Evolutionary conservation across 495 filamentous ascomycete species (phyloP), one percentile per base, ranked within the genome.

Genomic region (Barbatosphaeria neglecta): DNA sequence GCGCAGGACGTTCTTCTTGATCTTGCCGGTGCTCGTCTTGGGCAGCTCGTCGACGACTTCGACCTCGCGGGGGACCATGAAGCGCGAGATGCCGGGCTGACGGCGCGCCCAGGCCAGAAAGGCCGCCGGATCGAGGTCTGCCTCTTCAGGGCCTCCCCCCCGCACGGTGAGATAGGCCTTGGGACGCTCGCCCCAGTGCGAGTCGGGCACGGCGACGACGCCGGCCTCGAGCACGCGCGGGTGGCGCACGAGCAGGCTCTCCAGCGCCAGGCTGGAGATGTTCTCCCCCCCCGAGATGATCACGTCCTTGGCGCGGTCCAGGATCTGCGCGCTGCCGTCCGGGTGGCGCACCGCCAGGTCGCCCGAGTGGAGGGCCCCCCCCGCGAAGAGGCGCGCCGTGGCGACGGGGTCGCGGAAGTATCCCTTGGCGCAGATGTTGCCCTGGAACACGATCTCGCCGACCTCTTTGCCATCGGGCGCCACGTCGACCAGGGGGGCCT

Each of bases 261-360:
- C 92, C 6, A 98, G 77, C 1, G 90, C 87, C 9, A 98, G 83
- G 2, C 86, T 92, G 9, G 87, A 94, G 45, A 98, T 97, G 58
- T 98, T 98, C 61, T 98, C 92, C 45, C 92, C 92, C 90, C 88
- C 92, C 51, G 87, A 94, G 49, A 98, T 98, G 43, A 98, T 97
- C 39, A 98, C 96, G 60, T 98, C 92, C 68, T 97, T 98, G 4
- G 86, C 86, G 28, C 92, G 75, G 62, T 98, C 92, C 50, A 93
- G 70, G 51, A 98, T 95, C 69, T 96, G 87, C 38, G 89, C 78
- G 41, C 85, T 81, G 1, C 90, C 89, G 57, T 97, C 90, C 0
- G 82, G 73, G 58, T 94, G 85, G 83, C 83, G 87, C 5, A 98
- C 90, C 4, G 92, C 92, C 46, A 98, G 63, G 57, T 98, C 92